phyloP scores from a whole-genome alignment of 1,284 basidiomycete genomes.

The Cutaneotrichosporon spelunceum region DNA sequence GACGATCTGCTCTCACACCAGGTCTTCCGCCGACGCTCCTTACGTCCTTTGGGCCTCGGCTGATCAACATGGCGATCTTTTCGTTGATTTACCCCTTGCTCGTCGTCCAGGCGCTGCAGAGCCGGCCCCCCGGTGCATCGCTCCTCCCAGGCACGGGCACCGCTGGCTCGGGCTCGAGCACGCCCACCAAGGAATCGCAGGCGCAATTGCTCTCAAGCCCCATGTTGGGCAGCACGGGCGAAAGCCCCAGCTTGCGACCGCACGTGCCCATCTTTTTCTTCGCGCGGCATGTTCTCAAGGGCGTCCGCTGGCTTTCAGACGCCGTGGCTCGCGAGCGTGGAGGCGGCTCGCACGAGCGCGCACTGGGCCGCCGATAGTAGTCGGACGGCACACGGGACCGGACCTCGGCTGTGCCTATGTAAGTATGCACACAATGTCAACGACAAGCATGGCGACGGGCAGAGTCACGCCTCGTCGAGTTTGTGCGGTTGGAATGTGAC shows the following conservation, averaged over 20 bases:
- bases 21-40: slow-evolving; percentile 44
- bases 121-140: slow-evolving; percentile 16
- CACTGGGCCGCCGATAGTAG: background rate
- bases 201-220: no score
- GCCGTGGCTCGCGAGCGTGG: slow-evolving; percentile 35
- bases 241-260: background rate
- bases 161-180: slow-evolving; percentile 6
- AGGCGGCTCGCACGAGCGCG: background rate
- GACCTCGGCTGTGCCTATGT: no score
- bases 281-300: slow-evolving; percentile 39
- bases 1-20: slow-evolving; percentile 16
- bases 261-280: slow-evolving; percentile 43
- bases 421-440: no score
- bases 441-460: no score
- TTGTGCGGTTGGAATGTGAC: no score
- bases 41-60: slow-evolving; percentile 45
- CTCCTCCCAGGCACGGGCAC: background rate
- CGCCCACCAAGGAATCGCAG: slow-evolving; percentile 24
- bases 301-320: slow-evolving; percentile 36
- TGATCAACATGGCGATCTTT: slow-evolving; percentile 51
- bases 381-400: no score
- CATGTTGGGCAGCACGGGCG: background rate
- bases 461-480: no score
- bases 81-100: slow-evolving; percentile 51
- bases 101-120: slow-evolving; percentile 47